Evolutionary conservation across 192 early-diverging fungal species (phyloP), one percentile per base, ranked within the genome.

Genomic region (Fimicolochytrium jonesii): DNA sequence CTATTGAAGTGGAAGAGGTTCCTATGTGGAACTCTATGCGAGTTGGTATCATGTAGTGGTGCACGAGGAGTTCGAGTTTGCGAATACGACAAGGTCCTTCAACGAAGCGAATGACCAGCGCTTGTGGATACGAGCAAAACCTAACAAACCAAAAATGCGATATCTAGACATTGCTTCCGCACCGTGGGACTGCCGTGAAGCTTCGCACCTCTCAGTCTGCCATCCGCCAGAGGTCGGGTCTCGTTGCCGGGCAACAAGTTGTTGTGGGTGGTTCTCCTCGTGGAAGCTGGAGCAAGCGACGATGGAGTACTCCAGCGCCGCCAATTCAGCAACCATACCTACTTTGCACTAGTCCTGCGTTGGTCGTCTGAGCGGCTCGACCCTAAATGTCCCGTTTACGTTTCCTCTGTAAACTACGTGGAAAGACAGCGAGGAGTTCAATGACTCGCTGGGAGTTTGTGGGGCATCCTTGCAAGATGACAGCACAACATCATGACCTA

Each of bases 31-130:
- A 74, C 44, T 90, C 88, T 6, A 92, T 64, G 59, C 77, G 82
- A 17, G 82, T 79, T 0, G 90, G 72, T 41, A 90, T 89, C 62
- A 87, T 92, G 77, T 82, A 89, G 52, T 92, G 88, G 64, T 92
- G 90, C 15, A 81, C 80, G 11, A 92, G 61, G 20, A 90, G 63
- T 49, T 92, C 81, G 52, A 92, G 70, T 63, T 87, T 87, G 20
- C 69, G 59, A 28, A 92, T 71, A 37, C 79, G 72, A 36, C 80
- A 82, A 29, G 62, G 42, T 3, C 86, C 86, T 29, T 72, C 61
- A 4, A 60, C 60, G 26, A 90, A 68, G 36, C 72, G 73, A 35
- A 91, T 48, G 32, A 87, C 78, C 6, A 91, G 60, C 45, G 75
- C 72, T 69, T 91, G 89, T 18, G 89, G 89, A 50, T 80, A 91